Base-by-base conservation (phyloP, 768 basidiomycete genomes). In the Suillus sp. region DNA sequence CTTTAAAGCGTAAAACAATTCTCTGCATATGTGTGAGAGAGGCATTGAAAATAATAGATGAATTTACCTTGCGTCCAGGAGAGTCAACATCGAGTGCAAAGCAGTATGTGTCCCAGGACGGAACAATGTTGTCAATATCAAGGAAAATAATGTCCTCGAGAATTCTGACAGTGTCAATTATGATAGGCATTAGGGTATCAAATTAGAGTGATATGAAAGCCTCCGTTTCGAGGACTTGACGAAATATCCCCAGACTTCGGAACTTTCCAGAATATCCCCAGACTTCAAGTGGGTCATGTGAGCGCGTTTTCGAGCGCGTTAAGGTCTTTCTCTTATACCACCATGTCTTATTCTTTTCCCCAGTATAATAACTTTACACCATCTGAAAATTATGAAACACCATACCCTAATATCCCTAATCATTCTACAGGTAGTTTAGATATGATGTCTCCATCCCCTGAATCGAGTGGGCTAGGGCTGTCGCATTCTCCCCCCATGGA, bases 351-450 rank as follows among this genome's bases (percentile, higher is more conserved):
- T 27, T 48, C 47, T 48, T 48, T 48, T 2, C 47, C 47, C 47
- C 47, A 48, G 47, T 48, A 48, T 48, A 48, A 48, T 48, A 10
- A 27, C 25, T 48, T 48, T 48, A 48, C 47, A 48, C 47, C 25
- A 9, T 43, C 60, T 62, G 62, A 69, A 57, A 66, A 61, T 61
- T 66, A 61, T 32, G 2, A 25, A 48, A 48, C 47, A 4, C 22
- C 22, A 25, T 48, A 22, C 45, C n/a, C n/a, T 47, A 22, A 47
- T 47, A 47, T 47, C 2, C 18, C 14, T n/a, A 60, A 37, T 34
- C 25, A 42, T 22, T 60, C 20, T 34, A 13, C 34, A 18, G 32
- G 13, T 18, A 16, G 22, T 4, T 43, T 20, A 16, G 25, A 48
- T 48, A 48, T 16, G 6, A 48, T 48, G 25, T 48, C 47, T 48